phyloP scores from a whole-genome alignment of 768 basidiomycete genomes.

The Chalciporus pseudorubinellus region DNA sequence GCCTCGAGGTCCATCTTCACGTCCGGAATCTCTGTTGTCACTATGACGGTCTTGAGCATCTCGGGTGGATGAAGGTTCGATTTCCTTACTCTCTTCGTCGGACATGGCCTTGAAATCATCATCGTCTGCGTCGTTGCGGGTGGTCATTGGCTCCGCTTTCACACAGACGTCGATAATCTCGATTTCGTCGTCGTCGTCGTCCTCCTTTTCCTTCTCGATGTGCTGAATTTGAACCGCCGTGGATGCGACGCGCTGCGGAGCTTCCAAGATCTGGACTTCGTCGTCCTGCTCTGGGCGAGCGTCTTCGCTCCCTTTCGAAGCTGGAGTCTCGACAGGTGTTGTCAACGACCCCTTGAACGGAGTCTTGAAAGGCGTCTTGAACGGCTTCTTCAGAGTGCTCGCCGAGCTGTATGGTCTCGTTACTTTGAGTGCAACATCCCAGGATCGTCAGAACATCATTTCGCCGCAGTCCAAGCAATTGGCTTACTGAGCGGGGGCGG shows the following conservation, averaged over 20 bases:
- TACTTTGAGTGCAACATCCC: constrained; percentile 29
- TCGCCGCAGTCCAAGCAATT: not conserved
- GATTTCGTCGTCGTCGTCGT: constrained; percentile 1
- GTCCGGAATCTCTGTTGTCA: constrained; percentile 25
- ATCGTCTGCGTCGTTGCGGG: not conserved
- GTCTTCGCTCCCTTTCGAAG: not conserved
- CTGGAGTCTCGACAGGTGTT: constrained; percentile 26
- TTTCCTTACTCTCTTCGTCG: not conserved
- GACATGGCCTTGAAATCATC: not conserved
- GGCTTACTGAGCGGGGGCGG: constrained; percentile 25
- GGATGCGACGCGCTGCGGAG: not conserved
- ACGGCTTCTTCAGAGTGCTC: constrained; percentile 47
- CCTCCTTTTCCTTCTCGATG: not conserved
- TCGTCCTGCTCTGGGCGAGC: not conserved
- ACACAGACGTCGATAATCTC: constrained; percentile 13
- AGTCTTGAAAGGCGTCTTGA: constrained; percentile 44
- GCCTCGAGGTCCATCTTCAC: constrained; percentile 38
- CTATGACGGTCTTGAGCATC: not conserved
- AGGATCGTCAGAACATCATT: not conserved
- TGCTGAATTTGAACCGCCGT: not conserved
- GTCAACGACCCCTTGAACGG: constrained; percentile 48
- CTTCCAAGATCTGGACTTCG: not conserved
- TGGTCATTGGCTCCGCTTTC: not conserved
- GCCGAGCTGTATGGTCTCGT: constrained; percentile 48
- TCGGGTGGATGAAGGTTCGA: too few relatives aligned